phyloP scores from a whole-genome alignment of 441 rosid species.

The Dalechampia spathulata region DNA sequence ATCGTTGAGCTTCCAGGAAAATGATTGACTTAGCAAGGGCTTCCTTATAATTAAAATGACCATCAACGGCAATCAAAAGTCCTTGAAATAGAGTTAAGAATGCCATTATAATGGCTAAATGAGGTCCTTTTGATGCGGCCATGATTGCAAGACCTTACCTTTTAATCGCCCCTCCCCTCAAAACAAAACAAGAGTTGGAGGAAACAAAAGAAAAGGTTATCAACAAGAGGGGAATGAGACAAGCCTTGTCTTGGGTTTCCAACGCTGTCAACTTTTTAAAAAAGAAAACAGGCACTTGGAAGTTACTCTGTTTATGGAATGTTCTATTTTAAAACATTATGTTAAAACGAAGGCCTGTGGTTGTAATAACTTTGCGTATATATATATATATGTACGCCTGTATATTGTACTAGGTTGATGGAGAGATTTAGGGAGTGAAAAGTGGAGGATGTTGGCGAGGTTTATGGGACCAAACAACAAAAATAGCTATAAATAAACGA shows the following conservation, averaged over 20 bases:
- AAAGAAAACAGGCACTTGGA: background rate
- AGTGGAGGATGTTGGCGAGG: too few species aligned
- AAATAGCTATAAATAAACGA: too few species aligned
- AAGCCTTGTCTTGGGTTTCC: background rate
- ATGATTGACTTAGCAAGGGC: slow-evolving; percentile 67
- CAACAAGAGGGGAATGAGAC: background rate
- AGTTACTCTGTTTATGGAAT: background rate
- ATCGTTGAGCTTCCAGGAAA: slow-evolving; percentile 88
- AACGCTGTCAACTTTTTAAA: background rate
- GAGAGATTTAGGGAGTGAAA: slow-evolving; percentile 11
- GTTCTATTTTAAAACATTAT: slow-evolving; percentile 1
- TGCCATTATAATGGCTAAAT: slow-evolving; percentile 20
- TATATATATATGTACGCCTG: background rate
- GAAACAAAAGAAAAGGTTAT: background rate
- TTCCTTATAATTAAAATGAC: slow-evolving; percentile 46
- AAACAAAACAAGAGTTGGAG: background rate
- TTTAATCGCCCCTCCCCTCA: background rate
- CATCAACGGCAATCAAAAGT: slow-evolving; percentile 28
- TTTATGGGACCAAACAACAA: too few species aligned
- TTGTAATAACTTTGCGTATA: background rate
- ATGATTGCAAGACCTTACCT: slow-evolving; percentile 9
- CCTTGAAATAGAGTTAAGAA: slow-evolving; percentile 36
- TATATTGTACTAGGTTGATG: slow-evolving; percentile 8
- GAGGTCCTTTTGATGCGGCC: slow-evolving; percentile 23
- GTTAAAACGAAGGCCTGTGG: background rate